phyloP scores from a whole-genome alignment of 2,329 filamentous ascomycete species.

The Aspergillus sp. region DNA sequence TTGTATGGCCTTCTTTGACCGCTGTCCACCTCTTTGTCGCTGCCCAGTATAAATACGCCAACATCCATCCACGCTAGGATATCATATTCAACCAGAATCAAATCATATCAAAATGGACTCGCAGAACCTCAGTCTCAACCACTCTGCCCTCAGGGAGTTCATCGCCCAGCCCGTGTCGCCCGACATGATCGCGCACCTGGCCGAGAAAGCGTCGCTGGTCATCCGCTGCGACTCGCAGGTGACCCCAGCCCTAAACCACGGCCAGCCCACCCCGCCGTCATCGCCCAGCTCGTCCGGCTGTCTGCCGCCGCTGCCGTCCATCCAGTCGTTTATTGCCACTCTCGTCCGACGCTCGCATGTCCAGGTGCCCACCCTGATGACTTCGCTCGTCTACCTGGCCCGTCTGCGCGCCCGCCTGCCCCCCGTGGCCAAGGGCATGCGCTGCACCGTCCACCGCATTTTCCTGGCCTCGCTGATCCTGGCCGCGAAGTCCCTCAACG shows the following conservation, averaged over 20 bases:
- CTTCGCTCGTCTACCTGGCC: constrained; percentile 83
- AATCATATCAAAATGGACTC: constrained; percentile 9
- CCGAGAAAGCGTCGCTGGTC: constrained; percentile 38
- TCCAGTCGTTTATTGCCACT: constrained; percentile 86
- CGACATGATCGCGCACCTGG: constrained; percentile 40
- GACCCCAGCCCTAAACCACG: constrained; percentile 37
- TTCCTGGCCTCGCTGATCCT: constrained; percentile 62
- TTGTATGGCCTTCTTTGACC: neutral
- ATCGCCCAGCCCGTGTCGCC: constrained; percentile 38
- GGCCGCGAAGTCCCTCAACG: constrained; percentile 94
- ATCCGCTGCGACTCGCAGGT: constrained; percentile 46
- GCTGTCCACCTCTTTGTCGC: neutral
- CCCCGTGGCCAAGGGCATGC: constrained; percentile 89
- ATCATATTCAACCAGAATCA: constrained; percentile 3
- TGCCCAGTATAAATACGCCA: neutral
- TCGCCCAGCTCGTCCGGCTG: constrained; percentile 33
- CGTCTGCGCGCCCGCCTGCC: constrained; percentile 77
- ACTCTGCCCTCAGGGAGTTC: constrained; percentile 40
- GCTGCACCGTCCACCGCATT: constrained; percentile 94
- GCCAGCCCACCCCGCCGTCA: constrained; percentile 51
- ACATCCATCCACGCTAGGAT: constrained; percentile 1
- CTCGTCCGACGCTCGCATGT: constrained; percentile 90
- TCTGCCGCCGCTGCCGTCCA: constrained; percentile 56
- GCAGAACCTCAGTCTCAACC: constrained; percentile 23
- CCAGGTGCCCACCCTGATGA: constrained; percentile 95